Evolutionary conservation across 257 asterid genomes (phyloP).

Genomic region (Gentiana straminea): DNA sequence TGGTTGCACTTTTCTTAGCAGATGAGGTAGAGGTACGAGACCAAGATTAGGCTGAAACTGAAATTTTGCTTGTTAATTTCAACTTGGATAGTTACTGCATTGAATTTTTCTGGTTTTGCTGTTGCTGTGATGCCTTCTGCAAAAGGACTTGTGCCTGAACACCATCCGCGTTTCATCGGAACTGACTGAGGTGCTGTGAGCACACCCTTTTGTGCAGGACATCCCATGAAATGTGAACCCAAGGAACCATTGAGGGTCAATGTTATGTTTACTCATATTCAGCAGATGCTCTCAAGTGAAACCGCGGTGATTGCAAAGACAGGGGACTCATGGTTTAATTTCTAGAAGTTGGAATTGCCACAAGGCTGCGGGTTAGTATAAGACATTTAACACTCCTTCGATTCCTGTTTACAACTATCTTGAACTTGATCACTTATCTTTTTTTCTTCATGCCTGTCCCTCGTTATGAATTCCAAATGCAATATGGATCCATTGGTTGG

Average conservation of each 20-base stretch:
- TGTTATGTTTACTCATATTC: constrained; percentile 3
- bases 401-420: no score
- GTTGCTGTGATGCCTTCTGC: constrained; percentile 25
- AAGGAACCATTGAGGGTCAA: constrained; percentile 2
- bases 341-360: constrained; percentile 24
- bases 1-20: no score
- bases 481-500: constrained; percentile 27
- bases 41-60: no score
- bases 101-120: constrained; percentile 20
- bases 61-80: no score
- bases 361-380: constrained; percentile 25
- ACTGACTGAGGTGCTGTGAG: constrained; percentile 33
- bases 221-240: no score
- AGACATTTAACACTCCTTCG: no score
- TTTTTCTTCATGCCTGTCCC: background rate
- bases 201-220: constrained; percentile 16
- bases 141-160: constrained; percentile 26
- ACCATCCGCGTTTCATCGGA: constrained; percentile 22
- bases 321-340: constrained; percentile 25
- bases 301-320: constrained; percentile 26
- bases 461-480: constrained; percentile 23
- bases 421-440: background rate
- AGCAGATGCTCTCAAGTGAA: constrained; percentile 22
- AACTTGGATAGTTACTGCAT: no score
- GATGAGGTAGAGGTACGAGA: no score